Evolutionary conservation across 2,329 filamentous ascomycete species (phyloP).

Genomic region (Aspergillus cejpii): DNA sequence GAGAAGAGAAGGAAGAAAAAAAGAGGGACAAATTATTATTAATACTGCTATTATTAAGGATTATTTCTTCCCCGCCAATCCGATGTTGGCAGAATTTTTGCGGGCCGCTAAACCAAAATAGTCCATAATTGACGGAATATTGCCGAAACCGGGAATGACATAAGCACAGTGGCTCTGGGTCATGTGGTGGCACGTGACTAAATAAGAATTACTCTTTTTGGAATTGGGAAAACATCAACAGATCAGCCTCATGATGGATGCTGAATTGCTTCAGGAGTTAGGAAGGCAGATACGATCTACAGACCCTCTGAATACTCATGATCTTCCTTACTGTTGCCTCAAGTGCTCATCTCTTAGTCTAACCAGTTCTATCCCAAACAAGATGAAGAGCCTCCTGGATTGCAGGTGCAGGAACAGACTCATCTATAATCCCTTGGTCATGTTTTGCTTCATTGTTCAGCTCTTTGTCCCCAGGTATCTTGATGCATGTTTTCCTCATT

Average conservation of each 20-base stretch:
- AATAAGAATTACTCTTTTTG: neutral
- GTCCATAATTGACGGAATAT: neutral
- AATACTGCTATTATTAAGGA: too few species aligned
- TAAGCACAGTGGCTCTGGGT: neutral
- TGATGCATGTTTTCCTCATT: too few species aligned
- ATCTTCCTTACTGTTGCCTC: too few species aligned
- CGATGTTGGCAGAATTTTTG: constrained; percentile 14
- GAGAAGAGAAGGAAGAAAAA: constrained; percentile 8
- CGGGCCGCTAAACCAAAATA: constrained; percentile 16
- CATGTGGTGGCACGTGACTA: neutral
- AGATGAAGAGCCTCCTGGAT: neutral
- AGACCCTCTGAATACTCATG: too few species aligned
- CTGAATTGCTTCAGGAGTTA: too few species aligned
- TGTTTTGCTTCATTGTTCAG: too few species aligned
- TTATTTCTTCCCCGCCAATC: constrained; percentile 15
- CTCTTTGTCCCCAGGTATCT: too few species aligned
- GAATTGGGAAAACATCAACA: too few species aligned
- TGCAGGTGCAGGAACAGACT: too few species aligned
- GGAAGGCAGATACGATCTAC: too few species aligned
- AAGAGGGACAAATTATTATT: neutral
- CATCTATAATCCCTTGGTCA: too few species aligned
- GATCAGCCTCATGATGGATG: too few species aligned
- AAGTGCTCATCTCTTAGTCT: neutral
- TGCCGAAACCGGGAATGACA: constrained; percentile 2
- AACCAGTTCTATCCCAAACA: neutral